phyloP scores from a whole-genome alignment of 495 filamentous ascomycete species.

The Cercophora sp. region DNA sequence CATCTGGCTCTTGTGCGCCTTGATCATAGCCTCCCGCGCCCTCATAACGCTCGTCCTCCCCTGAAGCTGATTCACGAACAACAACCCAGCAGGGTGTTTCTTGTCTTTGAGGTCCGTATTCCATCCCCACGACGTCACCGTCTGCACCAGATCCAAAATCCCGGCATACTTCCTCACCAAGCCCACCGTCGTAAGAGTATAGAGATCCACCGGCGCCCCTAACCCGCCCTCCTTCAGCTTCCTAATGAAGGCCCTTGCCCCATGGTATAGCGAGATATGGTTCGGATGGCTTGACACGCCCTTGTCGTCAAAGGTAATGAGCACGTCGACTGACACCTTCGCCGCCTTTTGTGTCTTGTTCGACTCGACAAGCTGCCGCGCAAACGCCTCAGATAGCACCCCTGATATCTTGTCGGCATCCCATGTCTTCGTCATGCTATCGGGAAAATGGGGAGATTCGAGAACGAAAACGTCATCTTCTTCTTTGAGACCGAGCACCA shows the following conservation, averaged over 20 bases:
- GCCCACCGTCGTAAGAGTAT: conserved; percentile 70
- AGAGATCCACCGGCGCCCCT: conserved; percentile 70
- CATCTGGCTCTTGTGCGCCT: conserved; percentile 93
- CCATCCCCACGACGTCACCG: conserved; percentile 48
- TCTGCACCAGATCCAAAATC: conserved; percentile 67
- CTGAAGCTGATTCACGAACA: conserved; percentile 63
- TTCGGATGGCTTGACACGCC: conserved; percentile 88
- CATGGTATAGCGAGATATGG: conserved; percentile 81
- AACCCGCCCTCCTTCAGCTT: conserved; percentile 62
- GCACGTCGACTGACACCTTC: conserved; percentile 65
- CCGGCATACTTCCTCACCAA: conserved; percentile 75
- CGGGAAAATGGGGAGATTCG: conserved; percentile 76
- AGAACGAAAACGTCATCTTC: conserved; percentile 76
- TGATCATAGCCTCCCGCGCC: conserved; percentile 81
- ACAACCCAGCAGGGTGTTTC: conserved; percentile 48
- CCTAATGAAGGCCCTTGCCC: conserved; percentile 68
- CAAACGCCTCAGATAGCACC: conserved; percentile 65
- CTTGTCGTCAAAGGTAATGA: conserved; percentile 80
- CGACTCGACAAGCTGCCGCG: conserved; percentile 50
- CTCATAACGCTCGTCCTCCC: conserved; percentile 49
- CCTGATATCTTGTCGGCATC: conserved; percentile 60
- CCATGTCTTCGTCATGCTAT: conserved; percentile 81
- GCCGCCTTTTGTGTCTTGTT: conserved; percentile 36
- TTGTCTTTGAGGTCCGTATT: conserved; percentile 34
- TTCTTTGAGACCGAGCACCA: conserved; percentile 66